These are phyloP conservation scores for Thielaviopsis populi DNA, from an alignment of 2,329 filamentous ascomycete species.

Conservation along the genomic window DNA sequence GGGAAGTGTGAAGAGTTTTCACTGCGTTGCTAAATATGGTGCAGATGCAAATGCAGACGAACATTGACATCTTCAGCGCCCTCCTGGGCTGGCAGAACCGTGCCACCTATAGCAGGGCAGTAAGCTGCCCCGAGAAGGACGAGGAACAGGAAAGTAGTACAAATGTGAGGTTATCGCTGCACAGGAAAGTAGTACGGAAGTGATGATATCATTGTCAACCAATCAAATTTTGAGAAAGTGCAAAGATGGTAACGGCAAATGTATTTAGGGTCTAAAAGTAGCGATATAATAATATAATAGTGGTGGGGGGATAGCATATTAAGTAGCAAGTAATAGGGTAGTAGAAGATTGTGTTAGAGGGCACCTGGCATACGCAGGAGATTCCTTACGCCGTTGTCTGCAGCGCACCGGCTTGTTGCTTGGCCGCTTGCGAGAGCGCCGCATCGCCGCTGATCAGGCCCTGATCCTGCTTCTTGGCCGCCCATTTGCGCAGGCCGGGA, in stretches of 20 bases:
- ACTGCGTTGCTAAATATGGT: neutral
- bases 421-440: slow-evolving; percentile 8
- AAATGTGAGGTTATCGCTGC: no score
- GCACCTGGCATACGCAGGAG: neutral
- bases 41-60: no score
- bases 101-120: no score
- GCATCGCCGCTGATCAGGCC: slow-evolving; percentile 9
- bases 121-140: neutral
- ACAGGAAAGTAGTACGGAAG: neutral
- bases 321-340: neutral
- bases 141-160: neutral
- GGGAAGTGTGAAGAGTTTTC: slow-evolving; percentile 7
- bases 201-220: neutral
- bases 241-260: neutral
- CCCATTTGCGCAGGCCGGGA: slow-evolving; percentile 14
- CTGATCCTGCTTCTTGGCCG: slow-evolving; percentile 13
- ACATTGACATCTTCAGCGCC: no score
- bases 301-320: neutral
- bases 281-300: neutral
- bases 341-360: neutral
- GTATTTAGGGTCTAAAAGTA: neutral
- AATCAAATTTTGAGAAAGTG: neutral
- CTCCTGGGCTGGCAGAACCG: no score
- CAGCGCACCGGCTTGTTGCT: slow-evolving; percentile 3
- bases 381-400: neutral